Evolutionary conservation across 2,329 filamentous ascomycete species (phyloP).

Genomic region (Akanthomyces muscarius): DNA sequence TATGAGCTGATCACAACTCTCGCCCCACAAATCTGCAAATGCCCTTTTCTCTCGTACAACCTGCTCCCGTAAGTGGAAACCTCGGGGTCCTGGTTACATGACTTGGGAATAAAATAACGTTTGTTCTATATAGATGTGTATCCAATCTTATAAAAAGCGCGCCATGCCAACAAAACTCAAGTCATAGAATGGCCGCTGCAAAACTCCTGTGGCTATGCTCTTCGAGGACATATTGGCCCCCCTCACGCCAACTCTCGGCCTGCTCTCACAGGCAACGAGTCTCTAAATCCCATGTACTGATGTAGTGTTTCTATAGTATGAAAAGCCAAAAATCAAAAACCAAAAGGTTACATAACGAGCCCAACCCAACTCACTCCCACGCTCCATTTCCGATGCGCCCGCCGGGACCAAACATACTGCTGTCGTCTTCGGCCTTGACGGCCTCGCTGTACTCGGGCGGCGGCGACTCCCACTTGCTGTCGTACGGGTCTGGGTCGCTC

Average conservation of each 20-base stretch:
- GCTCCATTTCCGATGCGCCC: conserved; percentile 11
- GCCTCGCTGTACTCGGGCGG: conserved; percentile 17
- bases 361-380: conserved; percentile 1
- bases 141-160: not conserved
- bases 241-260: not conserved
- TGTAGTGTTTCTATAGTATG: not conserved
- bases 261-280: not conserved
- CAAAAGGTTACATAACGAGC: not conserved
- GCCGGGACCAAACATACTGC: conserved; percentile 14
- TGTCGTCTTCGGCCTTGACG: conserved; percentile 9
- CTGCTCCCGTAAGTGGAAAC: not conserved
- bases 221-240: not conserved
- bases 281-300: not conserved
- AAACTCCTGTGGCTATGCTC: conserved; percentile 13
- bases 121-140: not conserved
- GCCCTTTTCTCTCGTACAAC: not conserved
- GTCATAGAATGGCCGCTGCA: not conserved
- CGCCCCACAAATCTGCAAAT: not conserved
- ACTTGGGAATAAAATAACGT: too few relatives aligned
- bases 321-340: not conserved
- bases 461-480: conserved; percentile 20
- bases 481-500: conserved; percentile 31
- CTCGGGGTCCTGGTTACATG: too few relatives aligned
- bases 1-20: not conserved
- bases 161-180: not conserved